Conservation (phyloP, 2,329 filamentous ascomycete genomes). For the Sclerotinia glacialis region DNA sequence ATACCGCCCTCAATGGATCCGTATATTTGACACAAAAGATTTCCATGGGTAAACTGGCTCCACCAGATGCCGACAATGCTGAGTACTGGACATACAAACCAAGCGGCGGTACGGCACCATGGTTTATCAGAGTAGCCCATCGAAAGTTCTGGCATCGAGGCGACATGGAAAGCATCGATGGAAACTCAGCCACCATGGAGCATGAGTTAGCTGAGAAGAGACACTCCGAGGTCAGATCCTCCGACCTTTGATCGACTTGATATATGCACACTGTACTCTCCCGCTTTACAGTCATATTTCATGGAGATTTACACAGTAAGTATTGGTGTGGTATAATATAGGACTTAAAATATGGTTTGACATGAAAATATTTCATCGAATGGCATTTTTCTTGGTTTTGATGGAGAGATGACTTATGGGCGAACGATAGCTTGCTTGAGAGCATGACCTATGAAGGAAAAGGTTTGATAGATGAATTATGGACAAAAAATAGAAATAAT, state of each 20-base stretch:
- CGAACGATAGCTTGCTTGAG: background rate
- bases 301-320: too few species aligned
- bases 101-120: conserved; percentile 51
- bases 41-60: conserved; percentile 48
- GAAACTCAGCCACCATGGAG: conserved; percentile 17
- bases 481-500: background rate
- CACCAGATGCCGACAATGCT: conserved; percentile 53
- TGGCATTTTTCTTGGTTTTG: too few species aligned
- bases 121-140: conserved; percentile 45
- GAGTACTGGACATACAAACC: conserved; percentile 55
- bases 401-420: background rate
- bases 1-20: conserved; percentile 52
- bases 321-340: background rate
- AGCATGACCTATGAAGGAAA: background rate
- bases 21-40: conserved; percentile 50
- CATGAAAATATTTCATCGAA: background rate
- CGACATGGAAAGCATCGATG: conserved; percentile 22
- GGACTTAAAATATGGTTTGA: too few species aligned
- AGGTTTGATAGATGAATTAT: background rate
- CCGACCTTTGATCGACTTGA: conserved; percentile 7
- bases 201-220: conserved; percentile 21
- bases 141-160: conserved; percentile 29
- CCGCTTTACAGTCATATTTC: too few species aligned
- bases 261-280: background rate
- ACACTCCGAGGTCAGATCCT: conserved; percentile 10